Conservation (phyloP, 805 yeast genomes). For the Kuraishia borneana region DNA sequence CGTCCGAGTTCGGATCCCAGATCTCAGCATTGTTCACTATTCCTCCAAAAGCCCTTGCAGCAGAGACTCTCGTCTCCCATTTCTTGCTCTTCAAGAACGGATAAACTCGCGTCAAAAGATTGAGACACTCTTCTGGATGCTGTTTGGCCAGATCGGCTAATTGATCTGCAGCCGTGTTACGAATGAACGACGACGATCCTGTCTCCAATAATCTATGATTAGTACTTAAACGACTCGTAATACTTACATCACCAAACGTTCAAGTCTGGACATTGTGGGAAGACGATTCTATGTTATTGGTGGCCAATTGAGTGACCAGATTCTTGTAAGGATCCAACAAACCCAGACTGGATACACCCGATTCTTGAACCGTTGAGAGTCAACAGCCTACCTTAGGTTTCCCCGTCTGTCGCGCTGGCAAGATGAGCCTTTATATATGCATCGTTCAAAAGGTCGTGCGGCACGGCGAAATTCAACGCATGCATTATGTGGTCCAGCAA, state of each 20-base stretch:
- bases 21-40: constrained; percentile 64
- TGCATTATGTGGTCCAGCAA: too few relatives aligned
- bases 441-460: too few relatives aligned
- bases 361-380: too few relatives aligned
- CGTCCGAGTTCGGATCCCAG: constrained; percentile 71
- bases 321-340: too few relatives aligned
- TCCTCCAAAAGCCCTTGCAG: constrained; percentile 92
- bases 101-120: constrained; percentile 76
- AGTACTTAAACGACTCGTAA: not conserved
- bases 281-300: too few relatives aligned
- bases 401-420: too few relatives aligned
- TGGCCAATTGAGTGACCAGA: too few relatives aligned
- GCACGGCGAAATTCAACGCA: too few relatives aligned
- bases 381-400: too few relatives aligned
- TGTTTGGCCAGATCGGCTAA: constrained; percentile 86
- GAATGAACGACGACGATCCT: constrained; percentile 86
- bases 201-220: constrained; percentile 50
- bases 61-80: constrained; percentile 96
- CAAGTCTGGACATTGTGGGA: constrained; percentile 33
- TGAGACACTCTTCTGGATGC: constrained; percentile 87
- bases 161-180: constrained; percentile 97
- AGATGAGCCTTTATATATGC: too few relatives aligned
- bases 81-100: constrained; percentile 74
- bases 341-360: too few relatives aligned
- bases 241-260: constrained; percentile 36